phyloP scores from a whole-genome alignment of 208 protist species.

The Crithidia thermophila region DNA sequence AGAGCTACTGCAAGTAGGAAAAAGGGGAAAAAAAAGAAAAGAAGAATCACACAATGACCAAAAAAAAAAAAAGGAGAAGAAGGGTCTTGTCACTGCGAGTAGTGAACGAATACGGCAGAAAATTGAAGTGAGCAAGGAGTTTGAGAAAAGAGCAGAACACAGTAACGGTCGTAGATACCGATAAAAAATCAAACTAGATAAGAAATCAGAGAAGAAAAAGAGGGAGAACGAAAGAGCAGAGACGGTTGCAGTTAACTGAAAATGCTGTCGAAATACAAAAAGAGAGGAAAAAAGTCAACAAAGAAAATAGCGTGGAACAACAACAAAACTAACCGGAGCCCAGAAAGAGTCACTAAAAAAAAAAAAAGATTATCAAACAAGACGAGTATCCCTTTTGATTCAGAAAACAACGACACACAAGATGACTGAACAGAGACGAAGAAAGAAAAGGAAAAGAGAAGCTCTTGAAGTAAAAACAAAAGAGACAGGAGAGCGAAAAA shows the following conservation, averaged over 20 bases:
- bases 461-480: not conserved
- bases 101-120: not conserved
- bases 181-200: too few species aligned
- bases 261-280: slow-evolving; percentile 5
- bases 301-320: not conserved
- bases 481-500: not conserved
- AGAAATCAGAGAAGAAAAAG: too few species aligned
- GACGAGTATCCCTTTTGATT: not conserved
- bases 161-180: too few species aligned
- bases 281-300: slow-evolving; percentile 7
- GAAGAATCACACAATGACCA: not conserved
- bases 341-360: not conserved
- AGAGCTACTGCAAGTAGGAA: not conserved
- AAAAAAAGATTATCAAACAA: slow-evolving; percentile 4
- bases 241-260: too few species aligned
- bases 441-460: not conserved
- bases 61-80: slow-evolving; percentile 8
- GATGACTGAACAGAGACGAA: not conserved
- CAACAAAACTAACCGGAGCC: slow-evolving; percentile 5
- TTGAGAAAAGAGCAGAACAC: too few species aligned
- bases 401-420: slow-evolving; percentile 7
- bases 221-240: too few species aligned
- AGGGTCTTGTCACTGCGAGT: not conserved
- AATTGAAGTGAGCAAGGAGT: not conserved
- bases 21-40: slow-evolving; percentile 3